Evolutionary conservation across 306 rosid species (phyloP).

Genomic region (Begonia masoniana): DNA sequence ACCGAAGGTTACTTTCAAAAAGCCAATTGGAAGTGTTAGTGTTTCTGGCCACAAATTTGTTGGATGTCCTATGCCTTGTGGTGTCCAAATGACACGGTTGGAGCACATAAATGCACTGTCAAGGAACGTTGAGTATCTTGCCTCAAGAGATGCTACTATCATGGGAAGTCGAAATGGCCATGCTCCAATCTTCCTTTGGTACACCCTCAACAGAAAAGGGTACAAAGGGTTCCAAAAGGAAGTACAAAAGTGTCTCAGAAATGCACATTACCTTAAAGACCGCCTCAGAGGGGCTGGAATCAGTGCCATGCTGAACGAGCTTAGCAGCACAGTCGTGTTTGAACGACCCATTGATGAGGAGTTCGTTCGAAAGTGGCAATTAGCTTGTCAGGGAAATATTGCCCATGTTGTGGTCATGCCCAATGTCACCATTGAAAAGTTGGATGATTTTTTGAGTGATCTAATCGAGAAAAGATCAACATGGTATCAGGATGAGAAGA

Average conservation of each 20-base stretch:
- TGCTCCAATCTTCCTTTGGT: constrained; percentile 67
- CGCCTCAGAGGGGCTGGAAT: constrained; percentile 26
- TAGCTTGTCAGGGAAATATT: constrained; percentile 48
- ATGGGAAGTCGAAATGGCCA: constrained; percentile 67
- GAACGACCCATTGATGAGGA: constrained; percentile 47
- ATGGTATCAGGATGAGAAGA: constrained; percentile 22
- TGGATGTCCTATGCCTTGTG: constrained; percentile 56
- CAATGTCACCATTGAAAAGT: constrained; percentile 29
- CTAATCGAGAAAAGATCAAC: constrained; percentile 15
- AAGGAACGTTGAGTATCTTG: constrained; percentile 48
- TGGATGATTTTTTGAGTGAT: constrained; percentile 38
- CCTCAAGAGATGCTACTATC: constrained; percentile 64
- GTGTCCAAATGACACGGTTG: constrained; percentile 39
- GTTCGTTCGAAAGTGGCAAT: constrained; percentile 42
- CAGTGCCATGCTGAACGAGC: constrained; percentile 57
- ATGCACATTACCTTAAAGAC: constrained; percentile 43
- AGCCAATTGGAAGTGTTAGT: constrained; percentile 36
- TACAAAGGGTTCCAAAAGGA: constrained; percentile 48
- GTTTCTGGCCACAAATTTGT: constrained; percentile 52
- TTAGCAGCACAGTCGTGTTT: constrained; percentile 49
- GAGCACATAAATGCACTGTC: constrained; percentile 39
- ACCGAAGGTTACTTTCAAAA: constrained; percentile 42
- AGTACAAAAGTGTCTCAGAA: constrained; percentile 50
- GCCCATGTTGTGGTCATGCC: constrained; percentile 65
- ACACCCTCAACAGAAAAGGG: constrained; percentile 45